Evolutionary conservation across 495 filamentous ascomycete genomes (phyloP).

Genomic region (Penicillium taxi): DNA sequence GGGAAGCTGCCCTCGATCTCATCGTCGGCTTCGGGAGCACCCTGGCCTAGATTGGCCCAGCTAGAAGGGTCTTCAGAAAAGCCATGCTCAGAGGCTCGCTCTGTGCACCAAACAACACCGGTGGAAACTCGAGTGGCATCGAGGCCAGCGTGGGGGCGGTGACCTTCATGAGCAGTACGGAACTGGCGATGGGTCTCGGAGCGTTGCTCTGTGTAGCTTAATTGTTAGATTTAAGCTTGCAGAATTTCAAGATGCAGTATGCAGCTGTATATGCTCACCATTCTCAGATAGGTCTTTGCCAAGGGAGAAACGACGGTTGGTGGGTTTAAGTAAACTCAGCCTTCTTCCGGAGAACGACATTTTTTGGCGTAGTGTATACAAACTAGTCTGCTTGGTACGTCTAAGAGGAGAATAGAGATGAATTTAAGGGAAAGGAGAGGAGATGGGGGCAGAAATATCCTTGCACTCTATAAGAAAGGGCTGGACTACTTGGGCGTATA

Average conservation of each 20-base stretch:
- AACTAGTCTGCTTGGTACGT: not conserved
- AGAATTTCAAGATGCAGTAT: not conserved
- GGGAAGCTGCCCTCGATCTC: conserved; percentile 85
- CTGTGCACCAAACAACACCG: conserved; percentile 82
- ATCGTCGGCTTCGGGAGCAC: conserved; percentile 89
- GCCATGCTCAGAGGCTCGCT: conserved; percentile 70
- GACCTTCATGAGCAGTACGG: conserved; percentile 76
- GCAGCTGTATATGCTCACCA: conserved; percentile 21
- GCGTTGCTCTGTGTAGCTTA: conserved; percentile 46
- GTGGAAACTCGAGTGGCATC: conserved; percentile 76
- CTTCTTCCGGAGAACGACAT: conserved; percentile 49
- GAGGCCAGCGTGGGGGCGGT: conserved; percentile 81
- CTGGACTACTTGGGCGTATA: too few relatives aligned
- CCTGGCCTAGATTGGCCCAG: conserved; percentile 95
- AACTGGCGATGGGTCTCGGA: conserved; percentile 83
- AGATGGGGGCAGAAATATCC: not conserved
- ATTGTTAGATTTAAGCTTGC: conserved; percentile 8
- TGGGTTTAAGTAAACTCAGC: conserved; percentile 39
- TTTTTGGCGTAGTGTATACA: conserved; percentile 13
- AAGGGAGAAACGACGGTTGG: conserved; percentile 27
- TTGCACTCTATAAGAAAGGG: too few relatives aligned
- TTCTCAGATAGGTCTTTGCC: conserved; percentile 38
- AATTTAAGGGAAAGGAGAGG: not conserved
- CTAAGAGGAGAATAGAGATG: not conserved
- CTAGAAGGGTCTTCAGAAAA: conserved; percentile 69